phyloP scores from a whole-genome alignment of 306 rosid genomes.

The Vachellia pachyceras region DNA sequence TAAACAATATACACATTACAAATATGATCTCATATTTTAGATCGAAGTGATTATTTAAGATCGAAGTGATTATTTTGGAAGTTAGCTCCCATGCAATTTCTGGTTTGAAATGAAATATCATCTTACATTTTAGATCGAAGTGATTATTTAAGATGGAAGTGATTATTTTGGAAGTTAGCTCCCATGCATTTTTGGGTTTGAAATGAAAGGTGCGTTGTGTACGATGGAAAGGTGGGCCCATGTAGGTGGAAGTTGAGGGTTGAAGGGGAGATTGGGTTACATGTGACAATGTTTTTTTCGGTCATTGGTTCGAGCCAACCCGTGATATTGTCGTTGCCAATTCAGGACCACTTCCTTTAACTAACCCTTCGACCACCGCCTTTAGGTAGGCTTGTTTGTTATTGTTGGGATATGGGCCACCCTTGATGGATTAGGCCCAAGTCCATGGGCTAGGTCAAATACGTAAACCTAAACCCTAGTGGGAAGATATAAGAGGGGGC shows the following conservation, averaged over 20 bases:
- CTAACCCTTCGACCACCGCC: conserved; percentile 21
- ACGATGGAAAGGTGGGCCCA: conserved; percentile 2
- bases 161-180: neutral
- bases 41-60: no score
- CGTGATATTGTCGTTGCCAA: conserved; percentile 6
- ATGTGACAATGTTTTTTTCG: conserved; percentile 18
- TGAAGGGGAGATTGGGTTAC: conserved; percentile 6
- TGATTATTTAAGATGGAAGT: no score
- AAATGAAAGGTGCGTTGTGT: neutral
- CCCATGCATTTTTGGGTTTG: neutral
- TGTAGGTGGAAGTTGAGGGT: neutral
- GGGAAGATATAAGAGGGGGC: no score
- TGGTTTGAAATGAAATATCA: no score
- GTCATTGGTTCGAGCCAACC: conserved; percentile 24
- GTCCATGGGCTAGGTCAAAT: no score
- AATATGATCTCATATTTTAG: no score
- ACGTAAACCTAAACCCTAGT: no score
- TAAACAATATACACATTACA: no score
- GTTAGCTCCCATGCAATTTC: no score
- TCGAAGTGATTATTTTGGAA: neutral
- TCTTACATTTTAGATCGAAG: no score
- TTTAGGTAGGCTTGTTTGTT: neutral
- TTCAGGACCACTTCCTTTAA: conserved; percentile 14
- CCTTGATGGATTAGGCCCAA: no score
- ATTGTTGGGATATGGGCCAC: no score